Conservation (phyloP, 495 filamentous ascomycete genomes). For the Penicillium samsonianum region DNA sequence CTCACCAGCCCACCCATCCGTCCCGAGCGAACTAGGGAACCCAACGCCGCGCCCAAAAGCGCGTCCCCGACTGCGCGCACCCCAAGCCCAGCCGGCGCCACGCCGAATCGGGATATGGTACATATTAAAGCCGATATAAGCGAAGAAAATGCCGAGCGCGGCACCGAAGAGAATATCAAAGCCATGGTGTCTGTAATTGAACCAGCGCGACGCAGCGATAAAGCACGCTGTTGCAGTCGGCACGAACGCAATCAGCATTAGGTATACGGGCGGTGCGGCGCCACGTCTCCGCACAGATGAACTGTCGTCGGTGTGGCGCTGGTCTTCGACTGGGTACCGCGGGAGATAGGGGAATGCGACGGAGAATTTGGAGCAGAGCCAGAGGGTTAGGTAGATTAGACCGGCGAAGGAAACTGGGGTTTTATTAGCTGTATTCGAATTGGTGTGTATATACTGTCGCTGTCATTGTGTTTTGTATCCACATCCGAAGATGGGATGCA, state of each 20-base stretch:
- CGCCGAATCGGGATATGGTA: constrained; percentile 68
- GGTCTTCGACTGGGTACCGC: constrained; percentile 30
- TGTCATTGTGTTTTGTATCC: too few relatives aligned
- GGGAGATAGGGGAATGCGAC: constrained; percentile 64
- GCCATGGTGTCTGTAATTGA: constrained; percentile 62
- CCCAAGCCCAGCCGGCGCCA: constrained; percentile 59
- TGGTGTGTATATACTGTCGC: neutral
- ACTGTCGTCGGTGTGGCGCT: constrained; percentile 25
- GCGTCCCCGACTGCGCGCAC: constrained; percentile 38
- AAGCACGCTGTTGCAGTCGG: constrained; percentile 60
- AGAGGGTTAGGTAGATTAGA: constrained; percentile 63
- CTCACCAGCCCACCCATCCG: constrained; percentile 34
- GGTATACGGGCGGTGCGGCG: constrained; percentile 57
- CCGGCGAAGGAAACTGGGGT: constrained; percentile 62
- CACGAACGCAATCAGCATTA: constrained; percentile 56
- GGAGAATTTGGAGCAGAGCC: constrained; percentile 63
- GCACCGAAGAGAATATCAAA: constrained; percentile 66
- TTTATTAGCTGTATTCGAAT: constrained; percentile 3
- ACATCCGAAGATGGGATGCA: neutral
- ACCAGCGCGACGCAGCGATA: constrained; percentile 62
- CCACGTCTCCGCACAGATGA: constrained; percentile 47
- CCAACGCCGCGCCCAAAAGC: constrained; percentile 65
- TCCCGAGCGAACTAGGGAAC: constrained; percentile 47
- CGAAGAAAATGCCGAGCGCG: constrained; percentile 55
- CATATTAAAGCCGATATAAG: constrained; percentile 61